These are phyloP conservation scores for Cajanus cajan DNA, from an alignment of 306 rosid genomes.

Conservation along the genomic window DNA sequence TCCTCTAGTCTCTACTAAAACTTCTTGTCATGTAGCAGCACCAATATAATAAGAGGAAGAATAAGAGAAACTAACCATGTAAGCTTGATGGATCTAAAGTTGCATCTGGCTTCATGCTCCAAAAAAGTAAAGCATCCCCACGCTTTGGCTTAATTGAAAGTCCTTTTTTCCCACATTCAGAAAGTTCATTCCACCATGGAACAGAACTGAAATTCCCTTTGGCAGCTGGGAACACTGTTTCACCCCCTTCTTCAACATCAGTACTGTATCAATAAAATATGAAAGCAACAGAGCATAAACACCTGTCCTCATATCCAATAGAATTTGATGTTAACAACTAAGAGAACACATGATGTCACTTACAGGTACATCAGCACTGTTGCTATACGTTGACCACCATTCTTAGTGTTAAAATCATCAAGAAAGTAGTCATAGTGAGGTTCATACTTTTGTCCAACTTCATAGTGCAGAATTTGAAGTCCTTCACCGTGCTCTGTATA, in stretches of 20 bases:
- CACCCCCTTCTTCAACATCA: slow-evolving; percentile 99
- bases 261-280: slow-evolving; percentile 55
- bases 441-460: slow-evolving; percentile 97
- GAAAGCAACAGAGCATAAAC: slow-evolving; percentile 23
- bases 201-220: slow-evolving; percentile 88
- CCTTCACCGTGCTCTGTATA: slow-evolving; percentile 96
- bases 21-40: slow-evolving; percentile 11
- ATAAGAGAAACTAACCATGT: slow-evolving; percentile 66
- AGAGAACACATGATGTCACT: slow-evolving; percentile 41
- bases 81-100: slow-evolving; percentile 86
- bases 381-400: slow-evolving; percentile 98
- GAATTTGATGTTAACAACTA: slow-evolving; percentile 9
- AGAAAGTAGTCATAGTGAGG: slow-evolving; percentile 97
- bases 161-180: slow-evolving; percentile 89
- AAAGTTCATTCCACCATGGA: slow-evolving; percentile 97
- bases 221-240: slow-evolving; percentile 98
- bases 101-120: slow-evolving; percentile 99
- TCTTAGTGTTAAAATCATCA: slow-evolving; percentile 77
- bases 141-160: slow-evolving; percentile 92
- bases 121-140: slow-evolving; percentile 97
- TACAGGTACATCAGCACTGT: slow-evolving; percentile 96
- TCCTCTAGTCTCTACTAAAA: slow-evolving; percentile 21
- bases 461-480: slow-evolving; percentile 96
- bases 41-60: not conserved
- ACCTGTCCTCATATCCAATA: slow-evolving; percentile 6